Evolutionary conservation across 495 filamentous ascomycete genomes (phyloP).

Genomic region (Neurospora sp.): DNA sequence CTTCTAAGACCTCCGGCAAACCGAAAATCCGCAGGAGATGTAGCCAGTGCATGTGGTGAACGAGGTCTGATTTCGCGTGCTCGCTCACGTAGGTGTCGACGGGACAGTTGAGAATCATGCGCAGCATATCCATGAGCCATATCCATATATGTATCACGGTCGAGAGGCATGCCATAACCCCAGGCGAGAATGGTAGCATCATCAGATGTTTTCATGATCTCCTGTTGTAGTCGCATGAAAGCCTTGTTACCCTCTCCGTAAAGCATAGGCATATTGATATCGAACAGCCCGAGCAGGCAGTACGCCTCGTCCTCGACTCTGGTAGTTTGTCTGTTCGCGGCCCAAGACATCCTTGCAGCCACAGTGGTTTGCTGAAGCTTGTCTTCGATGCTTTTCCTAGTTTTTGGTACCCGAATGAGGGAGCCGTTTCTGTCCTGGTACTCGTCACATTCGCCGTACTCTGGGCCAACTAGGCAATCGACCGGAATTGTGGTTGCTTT

Average conservation of each 20-base stretch:
- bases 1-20: background rate
- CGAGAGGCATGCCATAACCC: background rate
- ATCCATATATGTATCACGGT: background rate
- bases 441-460: background rate
- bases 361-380: background rate
- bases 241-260: slow-evolving; percentile 31
- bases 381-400: background rate
- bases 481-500: background rate
- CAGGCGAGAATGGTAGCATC: slow-evolving; percentile 4
- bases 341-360: slow-evolving; percentile 25
- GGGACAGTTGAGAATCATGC: background rate
- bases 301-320: slow-evolving; percentile 29
- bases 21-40: background rate
- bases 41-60: background rate
- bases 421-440: background rate
- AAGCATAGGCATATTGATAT: slow-evolving; percentile 21
- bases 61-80: background rate
- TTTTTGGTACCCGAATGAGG: background rate
- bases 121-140: background rate
- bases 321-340: slow-evolving; percentile 18
- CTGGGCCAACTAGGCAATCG: background rate
- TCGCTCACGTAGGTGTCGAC: background rate
- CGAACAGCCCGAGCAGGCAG: slow-evolving; percentile 27
- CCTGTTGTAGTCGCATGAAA: slow-evolving; percentile 22
- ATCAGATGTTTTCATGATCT: slow-evolving; percentile 20